phyloP scores from a whole-genome alignment of 768 basidiomycete species.

The Lactarius akahatsu region DNA sequence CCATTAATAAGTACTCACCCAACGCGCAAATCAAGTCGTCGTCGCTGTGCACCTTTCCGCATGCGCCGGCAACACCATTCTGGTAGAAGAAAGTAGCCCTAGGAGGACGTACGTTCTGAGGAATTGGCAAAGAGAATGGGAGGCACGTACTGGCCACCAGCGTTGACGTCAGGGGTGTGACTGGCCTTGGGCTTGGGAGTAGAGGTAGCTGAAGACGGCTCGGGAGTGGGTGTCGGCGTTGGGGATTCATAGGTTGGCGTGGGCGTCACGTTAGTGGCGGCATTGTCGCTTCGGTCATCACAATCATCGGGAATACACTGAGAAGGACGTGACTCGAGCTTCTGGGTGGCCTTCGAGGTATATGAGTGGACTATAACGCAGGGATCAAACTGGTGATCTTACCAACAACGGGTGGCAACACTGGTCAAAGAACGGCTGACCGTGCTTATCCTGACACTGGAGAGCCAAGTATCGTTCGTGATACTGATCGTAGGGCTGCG shows the following conservation, averaged over 20 bases:
- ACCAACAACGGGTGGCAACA: conserved; percentile 76
- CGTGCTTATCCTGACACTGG: conserved; percentile 44
- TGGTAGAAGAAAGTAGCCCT: conserved; percentile 46
- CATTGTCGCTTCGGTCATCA: conserved; percentile 33
- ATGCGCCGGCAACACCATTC: conserved; percentile 73
- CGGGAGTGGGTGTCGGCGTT: background rate
- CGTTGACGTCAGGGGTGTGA: background rate
- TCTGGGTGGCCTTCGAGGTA: conserved; percentile 47
- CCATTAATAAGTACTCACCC: conserved; percentile 39
- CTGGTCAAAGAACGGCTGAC: conserved; percentile 50
- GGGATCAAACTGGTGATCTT: conserved; percentile 28
- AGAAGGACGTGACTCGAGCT: conserved; percentile 47
- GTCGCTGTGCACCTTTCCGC: conserved; percentile 64
- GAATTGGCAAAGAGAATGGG: background rate
- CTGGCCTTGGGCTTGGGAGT: conserved; percentile 13
- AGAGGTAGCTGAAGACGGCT: conserved; percentile 12
- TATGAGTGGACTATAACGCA: conserved; percentile 12
- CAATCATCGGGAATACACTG: conserved; percentile 53
- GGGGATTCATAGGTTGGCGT: background rate
- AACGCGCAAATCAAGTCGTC: conserved; percentile 59
- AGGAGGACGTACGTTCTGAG: background rate
- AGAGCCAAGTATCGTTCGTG: conserved; percentile 62
- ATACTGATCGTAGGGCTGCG: conserved; percentile 53
- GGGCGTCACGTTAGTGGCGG: background rate
- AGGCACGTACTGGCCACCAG: conserved; percentile 13